These are phyloP conservation scores for Xylaria polymorpha DNA, from an alignment of 2,329 filamentous ascomycete species.

Conservation along the genomic window DNA sequence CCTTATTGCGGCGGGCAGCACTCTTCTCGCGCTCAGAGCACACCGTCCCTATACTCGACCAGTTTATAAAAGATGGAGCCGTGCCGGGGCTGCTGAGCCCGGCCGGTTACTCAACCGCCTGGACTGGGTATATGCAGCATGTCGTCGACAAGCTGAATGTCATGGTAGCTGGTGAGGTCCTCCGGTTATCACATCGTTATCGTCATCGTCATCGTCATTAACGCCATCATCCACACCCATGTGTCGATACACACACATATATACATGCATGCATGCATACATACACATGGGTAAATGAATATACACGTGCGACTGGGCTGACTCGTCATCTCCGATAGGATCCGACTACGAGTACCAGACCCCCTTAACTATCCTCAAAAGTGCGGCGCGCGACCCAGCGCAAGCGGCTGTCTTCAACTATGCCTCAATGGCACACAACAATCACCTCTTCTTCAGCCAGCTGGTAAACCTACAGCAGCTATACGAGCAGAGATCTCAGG, in stretches of 20 bases:
- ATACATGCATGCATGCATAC: neutral
- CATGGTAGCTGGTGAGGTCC: constrained; percentile 73
- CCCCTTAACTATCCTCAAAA: constrained; percentile 75
- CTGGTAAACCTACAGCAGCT: constrained; percentile 50
- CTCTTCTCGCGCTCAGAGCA: constrained; percentile 58
- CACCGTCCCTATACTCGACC: constrained; percentile 58
- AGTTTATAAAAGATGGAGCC: constrained; percentile 55
- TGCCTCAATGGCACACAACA: constrained; percentile 97
- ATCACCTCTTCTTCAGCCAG: constrained; percentile 80
- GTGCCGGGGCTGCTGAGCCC: constrained; percentile 78
- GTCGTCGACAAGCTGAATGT: constrained; percentile 81
- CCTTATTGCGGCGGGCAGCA: constrained; percentile 52
- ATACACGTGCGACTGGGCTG: constrained; percentile 2
- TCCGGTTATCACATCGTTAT: neutral
- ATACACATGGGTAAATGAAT: neutral
- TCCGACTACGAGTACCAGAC: constrained; percentile 71
- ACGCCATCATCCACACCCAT: neutral
- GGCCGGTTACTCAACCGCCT: constrained; percentile 79
- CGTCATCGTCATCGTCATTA: neutral
- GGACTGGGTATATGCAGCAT: constrained; percentile 82
- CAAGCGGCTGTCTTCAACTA: constrained; percentile 90
- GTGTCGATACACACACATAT: neutral
- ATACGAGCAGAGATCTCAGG: constrained; percentile 20
- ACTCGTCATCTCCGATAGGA: constrained; percentile 57
- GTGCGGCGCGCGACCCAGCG: constrained; percentile 81